Percentiles rank a stretch among this genome's conserved stretches.
Evolutionary conservation across 208 protist species (phyloP).

Genomic region (Leptomonas seymouri): DNA sequence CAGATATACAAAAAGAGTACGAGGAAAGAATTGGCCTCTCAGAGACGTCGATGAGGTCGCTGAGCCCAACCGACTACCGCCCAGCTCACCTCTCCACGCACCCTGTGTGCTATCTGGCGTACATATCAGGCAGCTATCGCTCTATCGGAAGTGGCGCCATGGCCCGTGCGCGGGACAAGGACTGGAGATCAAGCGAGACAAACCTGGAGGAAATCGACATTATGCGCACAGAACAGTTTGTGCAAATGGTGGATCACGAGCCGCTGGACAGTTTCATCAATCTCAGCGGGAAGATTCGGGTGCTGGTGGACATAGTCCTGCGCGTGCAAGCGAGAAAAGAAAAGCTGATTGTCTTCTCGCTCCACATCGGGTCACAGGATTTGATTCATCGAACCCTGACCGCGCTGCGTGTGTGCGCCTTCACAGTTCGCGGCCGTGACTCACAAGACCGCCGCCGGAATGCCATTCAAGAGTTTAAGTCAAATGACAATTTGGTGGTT

Average conservation of each 20-base stretch:
- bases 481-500: constrained; percentile 44
- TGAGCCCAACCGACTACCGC: constrained; percentile 69
- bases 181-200: not conserved
- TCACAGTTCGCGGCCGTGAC: constrained; percentile 75
- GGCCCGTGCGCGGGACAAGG: not conserved
- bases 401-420: constrained; percentile 50
- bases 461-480: constrained; percentile 68
- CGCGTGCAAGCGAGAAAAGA: constrained; percentile 48
- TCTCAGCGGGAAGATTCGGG: constrained; percentile 80
- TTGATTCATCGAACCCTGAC: constrained; percentile 73
- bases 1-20: constrained; percentile 45
- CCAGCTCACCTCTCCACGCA: constrained; percentile 82
- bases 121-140: constrained; percentile 58
- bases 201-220: constrained; percentile 42
- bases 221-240: constrained; percentile 42
- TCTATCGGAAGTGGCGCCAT: constrained; percentile 36
- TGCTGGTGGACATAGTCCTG: constrained; percentile 64
- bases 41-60: constrained; percentile 8
- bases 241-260: constrained; percentile 45
- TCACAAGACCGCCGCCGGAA: constrained; percentile 52
- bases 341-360: constrained; percentile 90
- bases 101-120: constrained; percentile 81
- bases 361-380: constrained; percentile 84
- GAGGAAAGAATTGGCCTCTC: constrained; percentile 22
- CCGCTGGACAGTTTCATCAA: constrained; percentile 53